phyloP scores from a whole-genome alignment of 768 basidiomycete genomes.

The Russula virescens region DNA sequence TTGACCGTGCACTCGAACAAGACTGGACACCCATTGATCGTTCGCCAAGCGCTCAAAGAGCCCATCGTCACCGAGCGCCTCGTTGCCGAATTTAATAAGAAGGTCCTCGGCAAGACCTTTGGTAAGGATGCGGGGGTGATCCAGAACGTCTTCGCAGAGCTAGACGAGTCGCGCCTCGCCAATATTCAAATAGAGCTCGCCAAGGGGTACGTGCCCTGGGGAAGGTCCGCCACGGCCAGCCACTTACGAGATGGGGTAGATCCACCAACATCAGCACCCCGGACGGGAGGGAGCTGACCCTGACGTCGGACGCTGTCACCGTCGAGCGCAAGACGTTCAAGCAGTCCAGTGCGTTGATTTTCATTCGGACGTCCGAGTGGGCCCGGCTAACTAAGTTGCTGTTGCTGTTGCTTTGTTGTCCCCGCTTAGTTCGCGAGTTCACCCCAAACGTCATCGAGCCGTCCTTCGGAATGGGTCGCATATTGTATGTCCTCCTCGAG shows the following conservation, averaged over 20 bases:
- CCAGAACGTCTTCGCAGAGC: constrained; percentile 54
- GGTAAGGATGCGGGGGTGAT: constrained; percentile 72
- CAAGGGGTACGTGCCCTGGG: constrained; percentile 52
- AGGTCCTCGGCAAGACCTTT: constrained; percentile 82
- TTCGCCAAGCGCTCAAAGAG: constrained; percentile 79
- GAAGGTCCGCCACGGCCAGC: constrained; percentile 5
- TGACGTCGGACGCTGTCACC: constrained; percentile 68
- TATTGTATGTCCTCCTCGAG: constrained; percentile 89
- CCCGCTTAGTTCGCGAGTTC: constrained; percentile 75
- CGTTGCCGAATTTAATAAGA: constrained; percentile 80
- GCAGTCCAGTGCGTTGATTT: constrained; percentile 59
- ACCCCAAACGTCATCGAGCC: constrained; percentile 98
- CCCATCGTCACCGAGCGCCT: constrained; percentile 78
- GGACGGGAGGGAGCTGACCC: constrained; percentile 60
- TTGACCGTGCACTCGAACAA: constrained; percentile 78
- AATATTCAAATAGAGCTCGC: constrained; percentile 65
- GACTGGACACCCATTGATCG: constrained; percentile 83
- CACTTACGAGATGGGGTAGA: constrained; percentile 36
- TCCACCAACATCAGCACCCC: constrained; percentile 46
- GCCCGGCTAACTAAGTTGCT: constrained; percentile 26
- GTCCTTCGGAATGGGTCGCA: constrained; percentile 95
- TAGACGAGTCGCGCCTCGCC: constrained; percentile 61
- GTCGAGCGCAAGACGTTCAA: constrained; percentile 84
- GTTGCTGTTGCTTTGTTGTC: constrained; percentile 13
- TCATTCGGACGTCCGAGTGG: not conserved